Evolutionary conservation across 768 basidiomycete genomes (phyloP), one percentile per base, ranked within the genome.

Genomic region (Phlegmacium glaucopus): DNA sequence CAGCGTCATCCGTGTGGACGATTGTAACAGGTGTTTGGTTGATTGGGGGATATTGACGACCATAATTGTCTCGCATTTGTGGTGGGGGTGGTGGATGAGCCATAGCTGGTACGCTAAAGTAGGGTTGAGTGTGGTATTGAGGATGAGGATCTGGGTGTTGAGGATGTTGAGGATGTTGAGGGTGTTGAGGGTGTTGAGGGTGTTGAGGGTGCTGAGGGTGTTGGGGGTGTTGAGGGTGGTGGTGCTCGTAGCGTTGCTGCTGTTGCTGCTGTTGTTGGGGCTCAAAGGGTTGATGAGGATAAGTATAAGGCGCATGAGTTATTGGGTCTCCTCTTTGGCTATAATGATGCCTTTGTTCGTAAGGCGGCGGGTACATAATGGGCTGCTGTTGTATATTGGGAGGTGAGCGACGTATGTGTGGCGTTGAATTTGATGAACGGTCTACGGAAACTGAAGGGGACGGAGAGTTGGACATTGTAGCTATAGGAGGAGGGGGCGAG

Each of bases 1-100:
- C 78, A 0, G 88, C 88, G 54, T 90, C 88, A 63, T 88, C 85
- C 1, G 88, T 90, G 65, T 83, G 72, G 10, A 73, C 63, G 44
- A 73, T 65, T 2, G 63, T 55, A 6, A 64, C 57, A 3, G 61
- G 62, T 11, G 61, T 52, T 45, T 68, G 67, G 8, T 65, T 65
- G 0, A 68, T 62, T 30, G 67, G 51, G 6, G 68, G 63, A 50
- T 69, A 66, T 47, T 66, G 58, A 43, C 62, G 58, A 44, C 52
- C 51, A 40, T 65, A 61, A 15, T 56, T 38, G 29, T 54, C 57
- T 27, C 60, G 52, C 22, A 56, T 51, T 41, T 52, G 48, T 50
- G 56, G 27, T 56, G 58, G 22, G 52, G 50, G 45, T 57, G 57
- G 36, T 56, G 57, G 48, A 51, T 39, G 48, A 54, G 42, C 48